phyloP scores from a whole-genome alignment of 805 yeast species.

The Candida gorgasii region DNA sequence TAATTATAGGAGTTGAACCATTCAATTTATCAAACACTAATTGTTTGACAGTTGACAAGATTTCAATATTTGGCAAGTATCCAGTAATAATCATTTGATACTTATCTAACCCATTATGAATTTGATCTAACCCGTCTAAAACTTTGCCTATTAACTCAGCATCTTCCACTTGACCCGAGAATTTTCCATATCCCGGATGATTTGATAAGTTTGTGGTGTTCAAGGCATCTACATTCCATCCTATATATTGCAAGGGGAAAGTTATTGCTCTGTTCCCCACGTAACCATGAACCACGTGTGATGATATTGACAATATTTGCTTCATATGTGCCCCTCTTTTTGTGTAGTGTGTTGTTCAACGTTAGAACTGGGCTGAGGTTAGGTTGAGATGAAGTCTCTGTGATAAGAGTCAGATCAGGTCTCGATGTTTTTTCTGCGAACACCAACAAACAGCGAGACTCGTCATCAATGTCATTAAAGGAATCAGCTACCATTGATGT shows the following conservation, averaged over 20 bases:
- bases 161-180: conserved; percentile 47
- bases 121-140: conserved; percentile 35
- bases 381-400: not conserved
- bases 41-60: conserved; percentile 29
- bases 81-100: conserved; percentile 79
- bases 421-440: conserved; percentile 4
- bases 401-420: not conserved
- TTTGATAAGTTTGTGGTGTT: conserved; percentile 68
- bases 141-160: conserved; percentile 30
- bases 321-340: not conserved
- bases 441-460: not conserved
- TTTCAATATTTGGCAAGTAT: conserved; percentile 66
- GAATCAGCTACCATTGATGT: conserved; percentile 39
- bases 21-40: conserved; percentile 26
- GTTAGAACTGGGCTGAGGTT: not conserved
- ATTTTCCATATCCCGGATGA: conserved; percentile 69
- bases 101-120: conserved; percentile 25
- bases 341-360: not conserved
- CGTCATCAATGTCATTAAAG: conserved; percentile 28
- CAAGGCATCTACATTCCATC: conserved; percentile 69
- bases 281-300: conserved; percentile 73
- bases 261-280: conserved; percentile 70
- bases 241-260: conserved; percentile 62
- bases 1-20: conserved; percentile 45
- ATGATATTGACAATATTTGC: conserved; percentile 54